Evolutionary conservation across 352 stramenopile species (phyloP), one percentile per base, ranked within the genome.

Genomic region (Phytophthora colocasiae): DNA sequence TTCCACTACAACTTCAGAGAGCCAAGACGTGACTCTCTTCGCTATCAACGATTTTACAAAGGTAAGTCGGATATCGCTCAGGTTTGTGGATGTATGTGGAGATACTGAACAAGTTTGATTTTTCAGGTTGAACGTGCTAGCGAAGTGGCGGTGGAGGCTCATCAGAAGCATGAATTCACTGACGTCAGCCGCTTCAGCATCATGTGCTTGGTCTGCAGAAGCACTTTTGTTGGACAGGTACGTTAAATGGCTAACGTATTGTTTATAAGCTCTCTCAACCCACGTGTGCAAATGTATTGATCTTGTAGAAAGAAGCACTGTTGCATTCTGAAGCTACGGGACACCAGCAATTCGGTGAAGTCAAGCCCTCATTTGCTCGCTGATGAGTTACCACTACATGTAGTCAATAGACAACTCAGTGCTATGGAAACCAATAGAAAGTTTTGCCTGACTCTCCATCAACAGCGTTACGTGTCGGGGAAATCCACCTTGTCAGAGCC

Each of bases 161-260:
- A 95, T 73, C 87, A 92, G 77, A 95, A 90, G 47, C 87, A 95
- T 64, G 85, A 92, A 52, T 95, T 85, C 57, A 95, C 87, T 9
- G 84, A 92, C 58, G 63, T 92, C 26, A 81, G 73, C 43, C 75
- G 77, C 27, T 95, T 95, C 65, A 88, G 63, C 22, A 92, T 92
- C 59, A 63, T 88, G 58, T 95, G 87, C 48, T 71, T 93, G 54
- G 73, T 75, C 15, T 95, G 87, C 58, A 80, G 77, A 38, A 72
- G 73, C 26, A 77, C 76, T 0, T 93, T 95, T 65, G 63, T 85
- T 19, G 87, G 87, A 17, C 73, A 91, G 77, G 83, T 91, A 29
- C 19, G 27, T 6, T 22, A 58, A 29, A 1, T 7, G 0, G 27
- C 6, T 31, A 1, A 24, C 4, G 6, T 32, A 6, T 4, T n/a